Base-by-base conservation (phyloP, 768 basidiomycete species). In the Hypholoma sublateritium region DNA sequence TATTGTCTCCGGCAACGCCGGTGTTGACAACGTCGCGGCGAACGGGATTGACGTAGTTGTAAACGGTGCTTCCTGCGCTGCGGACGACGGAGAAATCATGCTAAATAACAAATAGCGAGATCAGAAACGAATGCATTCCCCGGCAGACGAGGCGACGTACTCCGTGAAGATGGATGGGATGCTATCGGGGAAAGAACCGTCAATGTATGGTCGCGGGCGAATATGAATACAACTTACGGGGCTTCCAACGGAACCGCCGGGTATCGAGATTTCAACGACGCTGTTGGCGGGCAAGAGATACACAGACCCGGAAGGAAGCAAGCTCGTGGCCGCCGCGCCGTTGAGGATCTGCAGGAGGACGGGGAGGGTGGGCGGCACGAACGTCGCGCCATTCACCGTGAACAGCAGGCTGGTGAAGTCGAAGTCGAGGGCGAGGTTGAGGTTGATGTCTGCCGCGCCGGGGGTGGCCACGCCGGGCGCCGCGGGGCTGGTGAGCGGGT, bases 31-130 rank as follows among this genome's bases (percentile, higher is more conserved):
- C 74, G 53, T 77, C 77, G 6, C 77, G 69, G 36, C 65, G 65
- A 25, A 71, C 77, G 0, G 87, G 87, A 64, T 86, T 84, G 34
- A 57, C 66, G 28, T 72, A 78, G 61, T 81, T 81, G 57, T 73
- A 73, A 8, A 41, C 55, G 2, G 62, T 56, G 43, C 64, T 74
- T 9, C 76, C 75, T 2, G 76, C 75, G 54, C 72, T 76, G 25
- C 76, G 70, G 19, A 80, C 68, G 21, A 80, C 78, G 44, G 65
- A 66, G 60, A 76, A 76, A 19, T 66, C 56, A 55, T 76, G 72
- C 72, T 75, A 54, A 21, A 32, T 32, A 1, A 32, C 28, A 56
- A 34, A 45, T 28, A 28, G 16, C 12, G 12, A 17, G 37, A n/a
- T 25, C 32, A 7, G 11, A 21, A 35, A 14, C 19, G 16, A 46